Percentiles rank a stretch among this genome's conserved stretches.
Evolutionary conservation across 1,284 basidiomycete genomes (phyloP).

Genomic region (Boletus sp.): DNA sequence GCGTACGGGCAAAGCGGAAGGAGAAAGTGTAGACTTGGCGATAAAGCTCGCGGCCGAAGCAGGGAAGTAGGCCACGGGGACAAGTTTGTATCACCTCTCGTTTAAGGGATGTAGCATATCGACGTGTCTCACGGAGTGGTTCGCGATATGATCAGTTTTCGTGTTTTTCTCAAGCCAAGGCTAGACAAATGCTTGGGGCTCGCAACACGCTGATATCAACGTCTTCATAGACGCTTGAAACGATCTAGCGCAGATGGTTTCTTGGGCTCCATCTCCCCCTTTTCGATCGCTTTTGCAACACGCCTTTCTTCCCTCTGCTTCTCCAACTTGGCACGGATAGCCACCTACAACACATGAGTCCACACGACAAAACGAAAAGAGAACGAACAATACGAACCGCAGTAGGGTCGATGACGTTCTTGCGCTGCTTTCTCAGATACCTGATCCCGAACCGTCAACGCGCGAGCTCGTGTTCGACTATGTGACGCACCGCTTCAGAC

Average conservation of each 20-base stretch:
- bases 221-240: constrained; percentile 44
- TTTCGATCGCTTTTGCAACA: constrained; percentile 41
- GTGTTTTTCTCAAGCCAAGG: no score
- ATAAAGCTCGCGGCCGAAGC: no score
- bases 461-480: no score
- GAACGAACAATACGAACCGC: constrained; percentile 51
- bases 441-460: constrained; percentile 30
- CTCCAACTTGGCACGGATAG: constrained; percentile 64
- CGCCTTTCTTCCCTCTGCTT: constrained; percentile 56
- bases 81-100: no score
- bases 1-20: no score
- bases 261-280: constrained; percentile 36
- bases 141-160: no score
- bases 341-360: constrained; percentile 41
- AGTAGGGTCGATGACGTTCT: constrained; percentile 88
- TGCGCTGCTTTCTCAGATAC: constrained; percentile 81
- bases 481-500: constrained; percentile 73
- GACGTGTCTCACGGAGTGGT: no score
- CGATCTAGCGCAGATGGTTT: constrained; percentile 67
- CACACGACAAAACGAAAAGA: not conserved
- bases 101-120: no score
- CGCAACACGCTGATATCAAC: no score
- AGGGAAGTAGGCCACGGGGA: no score
- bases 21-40: no score
- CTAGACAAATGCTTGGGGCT: no score